These are phyloP conservation scores for Marchantia polymorpha DNA, from an alignment of 225 moss, liverwort and hornwort species.

Conservation along the genomic window DNA sequence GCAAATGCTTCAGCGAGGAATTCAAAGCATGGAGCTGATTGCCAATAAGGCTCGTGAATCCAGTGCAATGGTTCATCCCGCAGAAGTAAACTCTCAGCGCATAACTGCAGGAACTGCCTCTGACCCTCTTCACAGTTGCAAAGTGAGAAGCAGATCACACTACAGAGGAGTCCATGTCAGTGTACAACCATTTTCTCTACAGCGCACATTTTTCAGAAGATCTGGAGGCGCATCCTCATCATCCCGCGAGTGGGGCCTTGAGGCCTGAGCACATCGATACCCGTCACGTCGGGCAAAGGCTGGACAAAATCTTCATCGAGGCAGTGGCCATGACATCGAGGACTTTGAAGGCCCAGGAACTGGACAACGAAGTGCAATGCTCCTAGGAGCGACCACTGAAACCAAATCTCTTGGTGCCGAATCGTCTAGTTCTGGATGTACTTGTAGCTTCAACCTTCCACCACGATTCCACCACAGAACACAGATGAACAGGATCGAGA, in stretches of 20 bases:
- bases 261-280: conserved; percentile 9
- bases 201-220: neutral
- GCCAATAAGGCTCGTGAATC: neutral
- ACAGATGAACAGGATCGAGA: too few relatives aligned
- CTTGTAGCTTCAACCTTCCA: too few relatives aligned
- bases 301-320: conserved; percentile 20
- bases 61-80: neutral
- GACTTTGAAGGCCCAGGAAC: conserved; percentile 27
- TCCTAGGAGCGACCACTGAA: neutral
- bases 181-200: neutral
- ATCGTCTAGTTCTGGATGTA: too few relatives aligned
- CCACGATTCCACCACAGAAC: too few relatives aligned
- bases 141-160: neutral
- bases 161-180: neutral
- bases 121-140: neutral
- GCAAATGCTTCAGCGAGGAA: neutral
- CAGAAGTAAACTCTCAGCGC: too few relatives aligned
- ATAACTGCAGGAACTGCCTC: conserved; percentile 3
- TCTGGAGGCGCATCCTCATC: conserved; percentile 1
- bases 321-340: conserved; percentile 31
- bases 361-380: conserved; percentile 23
- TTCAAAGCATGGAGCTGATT: conserved; percentile 3
- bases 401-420: neutral
- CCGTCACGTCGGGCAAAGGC: conserved; percentile 14
- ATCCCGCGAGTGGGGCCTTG: neutral